Base-by-base conservation (phyloP, 176 grass and related monocot genomes). In the Avena sativa region DNA sequence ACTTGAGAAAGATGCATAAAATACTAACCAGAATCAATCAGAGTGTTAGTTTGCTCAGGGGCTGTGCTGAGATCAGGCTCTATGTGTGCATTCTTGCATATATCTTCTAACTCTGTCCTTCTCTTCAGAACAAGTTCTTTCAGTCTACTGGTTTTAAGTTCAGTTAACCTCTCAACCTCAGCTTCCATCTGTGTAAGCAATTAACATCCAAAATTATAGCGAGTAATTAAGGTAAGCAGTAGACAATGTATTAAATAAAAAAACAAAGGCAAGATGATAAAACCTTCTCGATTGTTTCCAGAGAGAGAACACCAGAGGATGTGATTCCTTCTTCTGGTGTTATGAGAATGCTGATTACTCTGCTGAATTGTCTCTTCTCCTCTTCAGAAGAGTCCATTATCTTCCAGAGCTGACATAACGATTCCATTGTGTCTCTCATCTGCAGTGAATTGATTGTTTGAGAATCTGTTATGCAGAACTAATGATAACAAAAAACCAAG, bases 371-470 rank as follows among this genome's bases (percentile, higher is more conserved):
- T 80, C 82, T 82, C 74, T 72, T 96, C 55, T 99, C 92, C 91
- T 89, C 92, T 89, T 94, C 87, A 83, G 94, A 85, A 34, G 97
- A 90, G 78, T 99, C 97, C 92, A 99, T 96, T 82, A 99, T 23
- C 55, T 99, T 94, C 97, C 97, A 96, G 44, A 99, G 92, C 60
- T 99, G 86, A 86, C 89, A 94, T 52, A 99, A 63, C 12, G 81
- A 91, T 81, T 94, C 89, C 61, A 96, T 92, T 71, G 86, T 99
- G 79, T 96, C 94, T 90, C 91, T 92, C 80, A 94, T 85, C 97
- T 99, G 66, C 26, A 85, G n/a, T 47, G 14, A 79, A 85, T 81
- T 8, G n/a, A 78, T 77, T n/a, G 34, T 76, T 91, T 76, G 21
- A 62, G 68, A 79, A 86, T 81, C 12, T 72, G 6, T 78, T 70